phyloP scores from a whole-genome alignment of 192 early-diverging fungal species.

The Coemansia sp. region DNA sequence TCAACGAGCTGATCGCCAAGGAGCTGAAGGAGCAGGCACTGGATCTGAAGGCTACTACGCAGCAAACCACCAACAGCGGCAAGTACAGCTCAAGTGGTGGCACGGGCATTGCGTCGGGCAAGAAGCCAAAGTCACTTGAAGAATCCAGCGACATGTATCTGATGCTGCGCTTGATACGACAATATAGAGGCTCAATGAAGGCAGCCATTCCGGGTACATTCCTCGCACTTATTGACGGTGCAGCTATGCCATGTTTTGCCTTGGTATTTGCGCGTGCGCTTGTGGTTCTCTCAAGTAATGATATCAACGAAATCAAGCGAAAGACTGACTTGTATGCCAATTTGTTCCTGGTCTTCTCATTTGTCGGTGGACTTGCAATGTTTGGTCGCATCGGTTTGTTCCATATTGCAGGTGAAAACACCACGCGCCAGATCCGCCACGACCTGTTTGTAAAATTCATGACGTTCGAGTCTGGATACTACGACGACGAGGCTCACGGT shows the following conservation, averaged over 20 bases:
- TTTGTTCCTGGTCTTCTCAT: slow-evolving; percentile 50
- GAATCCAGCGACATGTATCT: slow-evolving; percentile 34
- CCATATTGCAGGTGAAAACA: slow-evolving; percentile 61
- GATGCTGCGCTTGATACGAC: slow-evolving; percentile 25
- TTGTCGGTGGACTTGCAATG: slow-evolving; percentile 57
- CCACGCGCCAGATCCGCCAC: slow-evolving; percentile 64
- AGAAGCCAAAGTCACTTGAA: slow-evolving; percentile 18
- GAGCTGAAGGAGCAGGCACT: slow-evolving; percentile 47
- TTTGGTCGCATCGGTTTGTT: slow-evolving; percentile 60
- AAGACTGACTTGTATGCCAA: slow-evolving; percentile 41
- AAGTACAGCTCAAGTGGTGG: slow-evolving; percentile 7
- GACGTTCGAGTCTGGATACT: slow-evolving; percentile 71
- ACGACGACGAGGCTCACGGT: slow-evolving; percentile 67
- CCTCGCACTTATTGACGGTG: slow-evolving; percentile 59
- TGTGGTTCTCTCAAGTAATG: slow-evolving; percentile 22
- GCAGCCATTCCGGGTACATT: slow-evolving; percentile 28
- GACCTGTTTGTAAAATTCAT: slow-evolving; percentile 65
- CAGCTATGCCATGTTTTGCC: slow-evolving; percentile 78
- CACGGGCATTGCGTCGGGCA: background rate
- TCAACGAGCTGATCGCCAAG: slow-evolving; percentile 38
- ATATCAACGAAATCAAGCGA: slow-evolving; percentile 28
- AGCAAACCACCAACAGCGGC: slow-evolving; percentile 20
- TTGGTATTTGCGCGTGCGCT: slow-evolving; percentile 59
- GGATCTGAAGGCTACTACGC: slow-evolving; percentile 43
- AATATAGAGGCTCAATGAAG: slow-evolving; percentile 34